Base-by-base conservation (phyloP, 78 protist species). In the slime mould (Dictyostelium discoideum) region DNA sequence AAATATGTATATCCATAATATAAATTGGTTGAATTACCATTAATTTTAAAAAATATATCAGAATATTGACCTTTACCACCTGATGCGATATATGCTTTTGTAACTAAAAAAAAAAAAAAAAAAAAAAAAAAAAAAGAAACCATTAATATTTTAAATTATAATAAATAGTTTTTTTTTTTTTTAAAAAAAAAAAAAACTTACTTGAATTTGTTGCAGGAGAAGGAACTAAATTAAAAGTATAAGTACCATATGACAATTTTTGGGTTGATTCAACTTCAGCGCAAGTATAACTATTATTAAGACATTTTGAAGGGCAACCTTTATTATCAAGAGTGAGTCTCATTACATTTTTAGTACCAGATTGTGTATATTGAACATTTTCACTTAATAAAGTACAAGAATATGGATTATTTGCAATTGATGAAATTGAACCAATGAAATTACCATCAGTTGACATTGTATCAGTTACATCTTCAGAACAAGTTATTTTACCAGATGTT, bases 261-360 rank as follows among this genome's bases (percentile, higher is more conserved):
- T 84, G 42, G 13, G 39, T 24, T 84, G 87, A 84, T 24, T 54
- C 57, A 39, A 60, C 87, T 20, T 63, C 77, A 24, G 87, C 73
- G 22, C 87, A 84, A 39, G 50, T 37, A 32, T 84, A 84, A 22
- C 67, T 46, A 60, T 60, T 48, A 13, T 50, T 29, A 10, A 24
- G 16, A 84, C 87, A 84, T 48, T 84, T 63, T 29, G 20, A 11
- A 37, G 87, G 87, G 24, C 87, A 84, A 20, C 87, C 87, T 39
- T 84, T 46, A 39, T 44, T 50, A 81, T 81, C 86, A 5, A 81
- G 26, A 24, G 86, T 50, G 4, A 81, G 32, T 29, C 29, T 50
- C 86, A 81, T 81, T 22, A 48, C 72, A 18, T 39, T 44, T 79
- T 46, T 79, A 8, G 67, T 79, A 79, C 63, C 84, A 44, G 60